Base-by-base conservation (phyloP, 2,329 filamentous ascomycete genomes). In the Fonsecaea monophora region DNA sequence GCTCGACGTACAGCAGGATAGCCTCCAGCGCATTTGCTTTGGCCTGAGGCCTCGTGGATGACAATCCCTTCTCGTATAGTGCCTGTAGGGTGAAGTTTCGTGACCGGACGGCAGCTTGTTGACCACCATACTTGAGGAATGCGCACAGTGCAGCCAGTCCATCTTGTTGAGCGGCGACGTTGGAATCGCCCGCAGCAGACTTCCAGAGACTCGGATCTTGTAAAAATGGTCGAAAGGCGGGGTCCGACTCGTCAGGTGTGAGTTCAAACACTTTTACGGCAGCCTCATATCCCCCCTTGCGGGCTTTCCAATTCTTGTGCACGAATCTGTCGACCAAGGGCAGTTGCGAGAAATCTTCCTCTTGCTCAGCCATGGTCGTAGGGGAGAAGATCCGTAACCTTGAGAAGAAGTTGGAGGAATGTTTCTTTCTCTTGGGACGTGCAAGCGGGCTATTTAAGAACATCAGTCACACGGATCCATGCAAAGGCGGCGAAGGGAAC, bases 101-200 rank as follows among this genome's bases (percentile, higher is more conserved):
- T 60, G 94, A 94, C 76, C 88, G 90, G 68, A 60, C 73, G 61
- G 71, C 74, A 71, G 90, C 90, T 73, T 96, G 90, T 66, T 87
- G 84, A 63, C 94, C 93, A 67, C 92, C 92, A 75, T 91, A 97
- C 76, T 98, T 94, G 65, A 99, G 85, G 77, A 98, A 99, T 1
- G 92, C 89, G 79, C 93, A 96, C 74, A 97, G 87, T 42, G 94
- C 91, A 56, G 87, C 89, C 56, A 99, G 87, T 68, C 92, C 95
- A 73, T 99, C 96, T 80, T 96, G 90, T 78, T 99, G 95, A 38
- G 96, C 95, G 18, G 94, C 95, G 66, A 99, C 95, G 75, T 99
- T 99, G 62, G 94, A 95, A 79, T 99, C 95, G 73, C 89, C 89
- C 6, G 95, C 94, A 1, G 94, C 95, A 40, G 89, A 90, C 78